phyloP scores from a whole-genome alignment of 202 grass and related monocot species.

The Saccharum hybrid region DNA sequence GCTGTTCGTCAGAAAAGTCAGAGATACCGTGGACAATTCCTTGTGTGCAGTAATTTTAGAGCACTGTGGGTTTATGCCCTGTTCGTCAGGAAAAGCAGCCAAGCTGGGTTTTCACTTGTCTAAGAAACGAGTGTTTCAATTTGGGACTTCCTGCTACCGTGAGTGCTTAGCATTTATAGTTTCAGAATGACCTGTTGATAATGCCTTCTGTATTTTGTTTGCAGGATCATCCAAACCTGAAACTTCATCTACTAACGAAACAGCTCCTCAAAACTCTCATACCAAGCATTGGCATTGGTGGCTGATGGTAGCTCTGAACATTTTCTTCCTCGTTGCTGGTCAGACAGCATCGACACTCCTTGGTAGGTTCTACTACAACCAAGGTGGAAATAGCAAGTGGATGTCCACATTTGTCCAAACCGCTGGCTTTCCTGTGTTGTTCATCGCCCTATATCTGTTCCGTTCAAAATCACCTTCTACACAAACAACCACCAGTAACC shows the following conservation, averaged over 20 bases:
- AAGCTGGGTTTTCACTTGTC: background rate
- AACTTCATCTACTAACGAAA: conserved; percentile 19
- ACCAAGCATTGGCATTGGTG: conserved; percentile 65
- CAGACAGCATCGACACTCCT: conserved; percentile 70
- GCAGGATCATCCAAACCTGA: conserved; percentile 55
- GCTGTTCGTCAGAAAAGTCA: background rate
- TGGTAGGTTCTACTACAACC: conserved; percentile 88
- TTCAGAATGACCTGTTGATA: background rate
- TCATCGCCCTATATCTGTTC: conserved; percentile 60
- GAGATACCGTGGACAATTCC: background rate
- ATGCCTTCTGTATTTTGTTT: background rate
- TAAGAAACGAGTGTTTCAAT: background rate
- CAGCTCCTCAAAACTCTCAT: conserved; percentile 7
- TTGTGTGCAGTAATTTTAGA: background rate
- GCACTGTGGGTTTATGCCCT: background rate
- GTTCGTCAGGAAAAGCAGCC: background rate
- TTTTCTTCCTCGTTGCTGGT: conserved; percentile 73
- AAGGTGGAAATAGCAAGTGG: conserved; percentile 96
- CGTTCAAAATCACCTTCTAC: conserved; percentile 43
- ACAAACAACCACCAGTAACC: conserved; percentile 12
- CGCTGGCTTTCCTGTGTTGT: conserved; percentile 71
- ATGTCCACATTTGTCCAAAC: conserved; percentile 79
- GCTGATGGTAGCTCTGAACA: conserved; percentile 67
- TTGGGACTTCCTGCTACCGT: background rate
- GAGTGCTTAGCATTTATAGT: background rate